Base-by-base conservation (phyloP, 192 early-diverging fungal genomes). In the Entomortierella lignicola region DNA sequence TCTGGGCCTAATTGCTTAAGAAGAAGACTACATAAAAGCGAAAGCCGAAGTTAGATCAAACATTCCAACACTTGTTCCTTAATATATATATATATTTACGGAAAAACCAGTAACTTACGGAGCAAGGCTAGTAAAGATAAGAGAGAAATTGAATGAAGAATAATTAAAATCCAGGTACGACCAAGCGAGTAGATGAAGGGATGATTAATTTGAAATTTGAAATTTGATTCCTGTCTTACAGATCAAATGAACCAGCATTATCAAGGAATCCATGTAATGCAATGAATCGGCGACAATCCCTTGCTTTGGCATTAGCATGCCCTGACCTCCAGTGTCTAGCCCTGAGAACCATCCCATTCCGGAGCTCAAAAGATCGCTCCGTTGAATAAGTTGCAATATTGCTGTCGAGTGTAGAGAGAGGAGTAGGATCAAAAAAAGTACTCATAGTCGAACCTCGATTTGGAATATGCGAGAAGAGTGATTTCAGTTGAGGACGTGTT, bases 181-280 rank as follows among this genome's bases (percentile, higher is more conserved):
- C n/a, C n/a, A n/a, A n/a, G n/a, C n/a, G n/a, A n/a, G n/a, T n/a
- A n/a, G n/a, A n/a, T n/a, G n/a, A n/a, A n/a, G n/a, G n/a, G n/a
- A n/a, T n/a, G n/a, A n/a, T n/a, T n/a, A n/a, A n/a, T n/a, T n/a
- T n/a, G n/a, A n/a, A n/a, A n/a, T n/a, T n/a, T n/a, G n/a, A n/a
- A n/a, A n/a, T n/a, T n/a, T n/a, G n/a, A n/a, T 50, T 50, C 32
- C 2, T 60, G 12, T 55, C 53, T 43, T 69, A 77, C 74, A 58
- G 27, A 42, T 77, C 74, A 62, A 77, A 77, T 23, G 74, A 60
- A 37, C 60, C 25, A 1, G 74, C 74, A 53, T 77, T 77, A 47
- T 77, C 74, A 0, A 77, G 55, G 66, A 69, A 77, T 17, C 74
- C 74, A 27, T 77, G 74, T 26, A 77, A 52, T n/a, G 74, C 74